A percentile compares a stretch with the other conserved stretches of the same genome.
phyloP scores from a whole-genome alignment of 192 early-diverging fungal species.

The Coemansia sp. region DNA sequence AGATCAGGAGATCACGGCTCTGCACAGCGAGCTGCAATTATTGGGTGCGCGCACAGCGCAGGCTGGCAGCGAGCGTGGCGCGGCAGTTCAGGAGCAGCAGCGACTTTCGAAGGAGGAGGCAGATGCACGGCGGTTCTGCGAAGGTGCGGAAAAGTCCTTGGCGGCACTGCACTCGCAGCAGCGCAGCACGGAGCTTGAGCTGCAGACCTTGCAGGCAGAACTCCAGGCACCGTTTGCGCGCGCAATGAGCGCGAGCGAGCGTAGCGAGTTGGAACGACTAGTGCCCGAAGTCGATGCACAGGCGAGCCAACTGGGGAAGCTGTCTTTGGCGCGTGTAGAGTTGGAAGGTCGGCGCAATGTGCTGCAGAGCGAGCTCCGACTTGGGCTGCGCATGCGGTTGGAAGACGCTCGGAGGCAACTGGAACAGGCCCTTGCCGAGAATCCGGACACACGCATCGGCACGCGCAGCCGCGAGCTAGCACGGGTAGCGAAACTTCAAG shows the following conservation, averaged over 20 bases:
- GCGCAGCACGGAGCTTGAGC: constrained; percentile 39
- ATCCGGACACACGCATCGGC: constrained; percentile 49
- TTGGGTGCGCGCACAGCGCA: constrained; percentile 56
- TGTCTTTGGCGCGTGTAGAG: constrained; percentile 58
- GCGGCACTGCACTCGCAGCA: constrained; percentile 31
- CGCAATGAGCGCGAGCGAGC: constrained; percentile 58
- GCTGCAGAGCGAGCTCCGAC: constrained; percentile 69
- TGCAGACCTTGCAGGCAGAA: constrained; percentile 62
- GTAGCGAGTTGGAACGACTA: constrained; percentile 53
- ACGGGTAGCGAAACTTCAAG: constrained; percentile 23
- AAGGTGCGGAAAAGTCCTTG: constrained; percentile 41
- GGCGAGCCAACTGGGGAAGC: constrained; percentile 56
- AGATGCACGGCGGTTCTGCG: constrained; percentile 35
- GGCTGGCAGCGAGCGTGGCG: constrained; percentile 58
- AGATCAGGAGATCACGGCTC: constrained; percentile 63
- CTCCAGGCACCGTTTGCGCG: constrained; percentile 59
- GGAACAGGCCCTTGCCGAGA: constrained; percentile 51
- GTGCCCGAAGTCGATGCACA: constrained; percentile 56
- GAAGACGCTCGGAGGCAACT: constrained; percentile 69
- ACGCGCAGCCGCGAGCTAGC: constrained; percentile 43
- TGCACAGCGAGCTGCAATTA: constrained; percentile 61
- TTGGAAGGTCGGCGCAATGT: constrained; percentile 70
- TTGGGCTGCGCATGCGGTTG: constrained; percentile 65
- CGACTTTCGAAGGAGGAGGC: constrained; percentile 65
- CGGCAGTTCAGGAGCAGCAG: constrained; percentile 57